A percentile compares a stretch with the other conserved stretches of the same genome.
Conservation (phyloP, 108 stramenopile genomes). For the Heterococcus sp. region DNA sequence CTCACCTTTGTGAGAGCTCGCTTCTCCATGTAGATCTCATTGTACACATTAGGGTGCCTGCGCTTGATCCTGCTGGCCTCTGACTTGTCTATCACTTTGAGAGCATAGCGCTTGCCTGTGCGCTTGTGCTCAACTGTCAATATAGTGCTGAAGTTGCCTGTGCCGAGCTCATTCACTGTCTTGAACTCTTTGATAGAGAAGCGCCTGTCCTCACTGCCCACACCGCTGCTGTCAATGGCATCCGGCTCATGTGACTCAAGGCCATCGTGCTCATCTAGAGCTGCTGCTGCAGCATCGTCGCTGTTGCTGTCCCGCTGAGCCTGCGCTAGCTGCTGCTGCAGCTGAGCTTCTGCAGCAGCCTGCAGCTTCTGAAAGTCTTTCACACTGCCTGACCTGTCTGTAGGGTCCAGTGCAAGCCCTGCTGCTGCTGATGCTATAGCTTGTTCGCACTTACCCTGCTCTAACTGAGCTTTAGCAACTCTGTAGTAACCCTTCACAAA, state of each 20-base stretch:
- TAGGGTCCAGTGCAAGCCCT: background rate
- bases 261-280: background rate
- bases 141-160: constrained; percentile 36
- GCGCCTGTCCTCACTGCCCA: background rate
- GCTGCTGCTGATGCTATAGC: background rate
- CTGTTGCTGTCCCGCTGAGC: background rate
- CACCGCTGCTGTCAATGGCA: background rate
- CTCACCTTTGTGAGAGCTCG: constrained; percentile 69
- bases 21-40: constrained; percentile 94
- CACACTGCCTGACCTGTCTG: background rate
- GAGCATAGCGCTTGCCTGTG: constrained; percentile 81
- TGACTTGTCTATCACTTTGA: constrained; percentile 91
- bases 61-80: constrained; percentile 75
- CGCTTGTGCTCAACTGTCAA: constrained; percentile 63
- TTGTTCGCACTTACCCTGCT: constrained; percentile 1
- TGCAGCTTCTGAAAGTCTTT: background rate
- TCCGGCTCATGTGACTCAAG: background rate
- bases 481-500: constrained; percentile 27
- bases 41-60: constrained; percentile 89
- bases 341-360: too few relatives aligned
- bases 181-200: constrained; percentile 18
- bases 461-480: constrained; percentile 34
- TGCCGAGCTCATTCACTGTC: constrained; percentile 24
- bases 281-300: background rate
- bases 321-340: background rate